Evolutionary conservation across 1,139 yeast species (phyloP).

Genomic region (Hemisphaericaspora xylofermentans): DNA sequence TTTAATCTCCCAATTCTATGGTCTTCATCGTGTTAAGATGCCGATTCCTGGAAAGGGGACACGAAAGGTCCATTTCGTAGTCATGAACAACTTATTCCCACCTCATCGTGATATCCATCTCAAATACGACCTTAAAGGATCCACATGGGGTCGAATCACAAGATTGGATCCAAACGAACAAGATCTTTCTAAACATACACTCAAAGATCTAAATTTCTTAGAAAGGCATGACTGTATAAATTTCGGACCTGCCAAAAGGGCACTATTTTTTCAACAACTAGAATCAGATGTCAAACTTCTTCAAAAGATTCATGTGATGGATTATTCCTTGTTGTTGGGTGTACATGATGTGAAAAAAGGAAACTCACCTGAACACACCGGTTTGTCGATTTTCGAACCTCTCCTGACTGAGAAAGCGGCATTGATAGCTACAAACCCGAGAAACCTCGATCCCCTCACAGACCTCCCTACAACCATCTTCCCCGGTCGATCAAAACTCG

Average conservation of each 20-base stretch:
- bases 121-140: slow-evolving; percentile 91
- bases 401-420: slow-evolving; percentile 40
- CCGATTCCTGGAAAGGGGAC: slow-evolving; percentile 54
- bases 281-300: slow-evolving; percentile 72
- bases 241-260: slow-evolving; percentile 70
- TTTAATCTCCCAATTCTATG: slow-evolving; percentile 88
- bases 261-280: slow-evolving; percentile 64
- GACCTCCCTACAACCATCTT: slow-evolving; percentile 49
- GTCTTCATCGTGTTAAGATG: slow-evolving; percentile 90
- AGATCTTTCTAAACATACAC: slow-evolving; percentile 41
- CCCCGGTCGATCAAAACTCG: slow-evolving; percentile 51
- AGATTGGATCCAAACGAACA: slow-evolving; percentile 25
- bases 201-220: slow-evolving; percentile 89
- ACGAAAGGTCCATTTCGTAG: slow-evolving; percentile 87
- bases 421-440: slow-evolving; percentile 48
- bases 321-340: slow-evolving; percentile 86
- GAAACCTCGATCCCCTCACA: slow-evolving; percentile 40
- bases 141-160: slow-evolving; percentile 80
- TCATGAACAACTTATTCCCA: slow-evolving; percentile 96
- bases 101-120: slow-evolving; percentile 86
- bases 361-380: slow-evolving; percentile 38
- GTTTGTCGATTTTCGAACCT: slow-evolving; percentile 51
- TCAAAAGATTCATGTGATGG: slow-evolving; percentile 84
- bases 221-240: slow-evolving; percentile 59
- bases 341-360: slow-evolving; percentile 72